Conservation (phyloP, 768 basidiomycete species). For the Coprinopsis marcescibilis region DNA sequence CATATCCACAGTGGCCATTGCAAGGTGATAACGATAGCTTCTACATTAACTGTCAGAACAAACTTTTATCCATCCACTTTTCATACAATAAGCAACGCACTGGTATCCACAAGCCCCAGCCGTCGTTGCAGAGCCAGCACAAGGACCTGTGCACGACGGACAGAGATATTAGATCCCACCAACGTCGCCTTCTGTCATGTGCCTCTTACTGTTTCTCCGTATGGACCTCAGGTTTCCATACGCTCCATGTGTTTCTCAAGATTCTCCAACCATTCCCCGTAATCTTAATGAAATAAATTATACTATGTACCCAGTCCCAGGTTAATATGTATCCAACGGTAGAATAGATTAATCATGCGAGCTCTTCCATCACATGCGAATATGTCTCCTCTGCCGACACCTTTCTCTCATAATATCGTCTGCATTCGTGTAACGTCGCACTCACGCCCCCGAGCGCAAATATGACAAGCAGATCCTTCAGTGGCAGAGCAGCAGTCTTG, state of each 20-base stretch:
- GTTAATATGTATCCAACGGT: not conserved
- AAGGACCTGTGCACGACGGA: not conserved
- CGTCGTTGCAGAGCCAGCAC: not conserved
- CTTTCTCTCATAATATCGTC: constrained; percentile 72
- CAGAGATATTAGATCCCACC: not conserved
- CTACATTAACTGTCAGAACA: not conserved
- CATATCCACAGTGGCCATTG: not conserved
- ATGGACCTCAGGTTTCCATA: not conserved
- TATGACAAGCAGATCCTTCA: constrained; percentile 65
- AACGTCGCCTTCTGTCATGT: constrained; percentile 2
- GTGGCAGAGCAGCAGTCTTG: constrained; percentile 80
- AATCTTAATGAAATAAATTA: not conserved
- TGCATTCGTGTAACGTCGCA: constrained; percentile 67
- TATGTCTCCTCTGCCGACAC: constrained; percentile 50
- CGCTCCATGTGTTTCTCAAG: not conserved
- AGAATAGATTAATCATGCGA: constrained; percentile 45
- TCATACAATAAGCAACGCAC: too few relatives aligned
- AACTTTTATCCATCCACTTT: not conserved
- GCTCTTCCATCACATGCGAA: constrained; percentile 47
- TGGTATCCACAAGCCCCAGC: not conserved
- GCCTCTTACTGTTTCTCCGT: constrained; percentile 9
- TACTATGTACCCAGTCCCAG: not conserved
- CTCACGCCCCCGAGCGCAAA: constrained; percentile 62
- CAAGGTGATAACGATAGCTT: not conserved
- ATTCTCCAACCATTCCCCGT: constrained; percentile 9